phyloP scores from a whole-genome alignment of 768 basidiomycete species.

The Russula griseocarnosa region DNA sequence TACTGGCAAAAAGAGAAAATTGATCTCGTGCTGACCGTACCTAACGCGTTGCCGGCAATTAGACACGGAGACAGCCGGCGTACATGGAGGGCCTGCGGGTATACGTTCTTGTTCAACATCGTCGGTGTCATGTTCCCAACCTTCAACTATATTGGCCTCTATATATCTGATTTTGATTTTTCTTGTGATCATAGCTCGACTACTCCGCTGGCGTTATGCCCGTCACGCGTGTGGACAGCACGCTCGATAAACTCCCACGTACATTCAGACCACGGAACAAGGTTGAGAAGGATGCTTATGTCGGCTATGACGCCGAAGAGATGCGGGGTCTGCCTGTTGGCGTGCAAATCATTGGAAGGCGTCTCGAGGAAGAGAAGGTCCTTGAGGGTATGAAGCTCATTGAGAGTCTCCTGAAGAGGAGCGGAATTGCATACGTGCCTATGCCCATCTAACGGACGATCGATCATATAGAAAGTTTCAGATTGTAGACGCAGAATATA shows the following conservation, averaged over 20 bases:
- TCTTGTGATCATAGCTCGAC: constrained; percentile 40
- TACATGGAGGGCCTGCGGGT: constrained; percentile 51
- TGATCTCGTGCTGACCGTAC: constrained; percentile 61
- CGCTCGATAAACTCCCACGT: constrained; percentile 39
- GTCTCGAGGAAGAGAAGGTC: constrained; percentile 71
- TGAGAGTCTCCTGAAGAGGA: constrained; percentile 31
- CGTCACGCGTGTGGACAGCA: constrained; percentile 48
- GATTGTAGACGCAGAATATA: neutral
- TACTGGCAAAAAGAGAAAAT: constrained; percentile 45
- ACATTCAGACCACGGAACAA: constrained; percentile 41
- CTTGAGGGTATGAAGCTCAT: constrained; percentile 65
- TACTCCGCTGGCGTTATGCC: constrained; percentile 59
- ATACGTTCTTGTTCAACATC: constrained; percentile 65
- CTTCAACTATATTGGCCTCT: neutral
- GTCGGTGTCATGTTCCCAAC: constrained; percentile 37
- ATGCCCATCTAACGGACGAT: neutral
- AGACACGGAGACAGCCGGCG: constrained; percentile 51
- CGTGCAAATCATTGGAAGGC: constrained; percentile 58
- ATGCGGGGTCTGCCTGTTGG: constrained; percentile 70
- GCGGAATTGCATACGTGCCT: constrained; percentile 9
- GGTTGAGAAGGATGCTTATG: constrained; percentile 46
- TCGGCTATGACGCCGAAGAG: constrained; percentile 53
- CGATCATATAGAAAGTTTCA: too few species aligned
- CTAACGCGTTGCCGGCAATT: constrained; percentile 58
- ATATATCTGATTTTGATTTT: constrained; percentile 6